Percentiles rank a stretch among this genome's conserved stretches.
phyloP scores from a whole-genome alignment of 2,329 filamentous ascomycete genomes.

The Ophioceras dolichostomum region DNA sequence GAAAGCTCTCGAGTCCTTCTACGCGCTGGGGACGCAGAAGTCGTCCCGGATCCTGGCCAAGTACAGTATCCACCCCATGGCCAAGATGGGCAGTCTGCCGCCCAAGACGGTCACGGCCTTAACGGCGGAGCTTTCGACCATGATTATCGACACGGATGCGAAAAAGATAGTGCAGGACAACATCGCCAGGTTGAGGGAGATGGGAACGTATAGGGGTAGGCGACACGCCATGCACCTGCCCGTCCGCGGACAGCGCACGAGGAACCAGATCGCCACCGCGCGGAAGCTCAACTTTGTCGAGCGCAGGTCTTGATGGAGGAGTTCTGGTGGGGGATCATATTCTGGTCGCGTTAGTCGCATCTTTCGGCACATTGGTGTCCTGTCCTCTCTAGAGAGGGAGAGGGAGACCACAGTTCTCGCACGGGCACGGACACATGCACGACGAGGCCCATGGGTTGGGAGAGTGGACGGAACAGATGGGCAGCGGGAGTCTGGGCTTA shows the following conservation, averaged over 20 bases:
- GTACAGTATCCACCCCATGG: conserved; percentile 74
- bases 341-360: too few species aligned
- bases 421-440: not conserved
- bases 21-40: conserved; percentile 62
- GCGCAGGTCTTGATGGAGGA: conserved; percentile 22
- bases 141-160: conserved; percentile 91
- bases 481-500: too few species aligned
- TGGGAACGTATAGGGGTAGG: conserved; percentile 78
- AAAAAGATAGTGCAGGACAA: conserved; percentile 69
- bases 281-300: conserved; percentile 50
- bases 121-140: conserved; percentile 72
- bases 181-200: conserved; percentile 76
- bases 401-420: too few species aligned
- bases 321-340: too few species aligned
- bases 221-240: conserved; percentile 89
- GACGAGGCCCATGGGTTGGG: too few species aligned
- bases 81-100: conserved; percentile 62
- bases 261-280: conserved; percentile 54
- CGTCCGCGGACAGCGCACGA: conserved; percentile 80
- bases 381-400: too few species aligned
- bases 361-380: too few species aligned
- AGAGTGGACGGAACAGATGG: too few species aligned
- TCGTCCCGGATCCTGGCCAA: conserved; percentile 73
- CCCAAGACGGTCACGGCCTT: conserved; percentile 70
- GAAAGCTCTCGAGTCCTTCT: conserved; percentile 75